phyloP scores from a whole-genome alignment of 768 basidiomycete genomes.

The Cystofilobasidium macerans region DNA sequence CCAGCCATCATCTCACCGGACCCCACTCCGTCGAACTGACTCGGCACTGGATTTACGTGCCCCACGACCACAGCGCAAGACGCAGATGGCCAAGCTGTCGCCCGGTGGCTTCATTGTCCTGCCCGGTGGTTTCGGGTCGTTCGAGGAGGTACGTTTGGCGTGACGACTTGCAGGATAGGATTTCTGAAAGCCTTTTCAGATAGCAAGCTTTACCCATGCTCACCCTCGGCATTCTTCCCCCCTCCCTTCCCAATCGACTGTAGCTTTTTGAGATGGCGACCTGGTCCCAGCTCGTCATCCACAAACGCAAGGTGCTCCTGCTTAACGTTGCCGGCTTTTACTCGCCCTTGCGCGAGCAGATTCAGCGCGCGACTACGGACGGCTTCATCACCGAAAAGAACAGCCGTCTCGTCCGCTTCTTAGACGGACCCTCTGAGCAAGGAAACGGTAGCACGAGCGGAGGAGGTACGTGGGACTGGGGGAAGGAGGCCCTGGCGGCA shows the following conservation, averaged over 20 bases:
- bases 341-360: constrained; percentile 64
- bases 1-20: not conserved
- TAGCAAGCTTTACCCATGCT: too few species aligned
- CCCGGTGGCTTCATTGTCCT: constrained; percentile 69
- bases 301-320: constrained; percentile 51
- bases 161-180: not conserved
- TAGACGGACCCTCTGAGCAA: constrained; percentile 8
- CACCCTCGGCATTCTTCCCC: too few species aligned
- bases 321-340: constrained; percentile 60
- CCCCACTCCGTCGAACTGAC: too few species aligned
- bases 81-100: constrained; percentile 73
- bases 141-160: constrained; percentile 62
- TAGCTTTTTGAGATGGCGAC: constrained; percentile 84
- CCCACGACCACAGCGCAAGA: constrained; percentile 63
- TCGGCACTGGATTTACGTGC: not conserved
- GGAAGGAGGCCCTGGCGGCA: constrained; percentile 6
- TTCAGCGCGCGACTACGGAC: constrained; percentile 53
- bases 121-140: constrained; percentile 89
- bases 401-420: constrained; percentile 2
- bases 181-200: too few species aligned
- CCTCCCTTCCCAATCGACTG: not conserved
- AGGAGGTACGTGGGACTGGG: constrained; percentile 23
- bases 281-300: constrained; percentile 86
- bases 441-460: not conserved
- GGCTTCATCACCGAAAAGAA: constrained; percentile 53